Conservation (phyloP, 192 early-diverging fungal species). For the Backusella psychrophila region DNA sequence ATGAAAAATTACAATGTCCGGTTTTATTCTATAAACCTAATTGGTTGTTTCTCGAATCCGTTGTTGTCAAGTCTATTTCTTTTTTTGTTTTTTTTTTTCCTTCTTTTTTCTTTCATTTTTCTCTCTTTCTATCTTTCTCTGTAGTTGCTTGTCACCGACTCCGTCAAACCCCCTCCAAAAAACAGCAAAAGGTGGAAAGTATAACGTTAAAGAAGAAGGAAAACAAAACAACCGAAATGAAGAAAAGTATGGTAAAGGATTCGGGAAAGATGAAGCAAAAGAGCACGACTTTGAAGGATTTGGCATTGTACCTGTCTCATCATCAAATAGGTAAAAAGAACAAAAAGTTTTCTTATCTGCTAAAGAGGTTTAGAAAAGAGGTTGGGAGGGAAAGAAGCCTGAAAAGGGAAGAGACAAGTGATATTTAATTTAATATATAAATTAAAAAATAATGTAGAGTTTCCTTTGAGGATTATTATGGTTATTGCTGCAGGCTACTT, state of each 20-base stretch:
- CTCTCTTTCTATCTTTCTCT: background rate
- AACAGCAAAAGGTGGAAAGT: background rate
- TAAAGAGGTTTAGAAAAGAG: background rate
- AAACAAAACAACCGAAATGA: background rate
- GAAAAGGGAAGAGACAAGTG: background rate
- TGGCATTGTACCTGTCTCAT: constrained; percentile 28
- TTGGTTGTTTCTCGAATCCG: background rate
- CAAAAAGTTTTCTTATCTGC: background rate
- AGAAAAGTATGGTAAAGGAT: constrained; percentile 6
- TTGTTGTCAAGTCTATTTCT: background rate
- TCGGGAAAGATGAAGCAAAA: background rate
- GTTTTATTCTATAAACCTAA: background rate
- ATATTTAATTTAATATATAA: background rate
- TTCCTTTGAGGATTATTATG: constrained; percentile 39
- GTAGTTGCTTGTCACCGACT: background rate
- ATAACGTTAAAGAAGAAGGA: too few species aligned
- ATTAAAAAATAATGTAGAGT: constrained; percentile 21
- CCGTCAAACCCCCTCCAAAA: background rate
- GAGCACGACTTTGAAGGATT: background rate
- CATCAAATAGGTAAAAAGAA: constrained; percentile 40
- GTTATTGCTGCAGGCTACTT: constrained; percentile 36
- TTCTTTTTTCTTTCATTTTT: background rate
- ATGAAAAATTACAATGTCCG: background rate
- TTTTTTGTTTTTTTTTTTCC: background rate
- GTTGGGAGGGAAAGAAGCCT: background rate